Base-by-base conservation (phyloP, 768 basidiomycete species). In the Scleroderma citrinum region DNA sequence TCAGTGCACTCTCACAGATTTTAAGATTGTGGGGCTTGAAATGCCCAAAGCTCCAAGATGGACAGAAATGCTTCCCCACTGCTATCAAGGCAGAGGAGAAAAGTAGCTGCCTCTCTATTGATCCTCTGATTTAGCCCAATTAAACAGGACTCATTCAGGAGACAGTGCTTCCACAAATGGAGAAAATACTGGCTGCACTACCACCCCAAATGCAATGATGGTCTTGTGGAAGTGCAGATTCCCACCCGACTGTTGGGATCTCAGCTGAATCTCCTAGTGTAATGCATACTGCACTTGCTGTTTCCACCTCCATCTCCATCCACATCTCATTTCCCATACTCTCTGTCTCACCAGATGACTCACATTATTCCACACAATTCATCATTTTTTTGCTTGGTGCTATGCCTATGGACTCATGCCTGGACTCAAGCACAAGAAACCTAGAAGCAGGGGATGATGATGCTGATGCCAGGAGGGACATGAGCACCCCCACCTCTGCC, bases 311-410 rank as follows among this genome's bases (percentile, higher is more conserved):
- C 87, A 31, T 89, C 89, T 38, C 84, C 54, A 83, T 92, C 59
- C 86, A 88, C 59, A 88, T 92, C 49, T 92, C 92, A n/a, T 92
- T 73, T 92, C 92, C 74, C 89, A 92, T 71, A 91, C 89, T 21
- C 90, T n/a, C 89, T 52, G 86, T 86, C 54, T 81, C 85, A 55
- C 77, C 83, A 60, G 87, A 89, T 71, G 88, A 90, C 68, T 76
- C 83, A 49, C 82, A 80, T 63, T 21, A 82, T 87, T 64, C 81
- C 83, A 51, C 78, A 82, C 72, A 72, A 79, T 59, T 70, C 72
- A 53, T 68, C 74, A 60, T 64, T 67, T 64, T n/a, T n/a, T 56
- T 56, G 44, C 53, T 54, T 55, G 56, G 59, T 41, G 69, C 75
- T 62, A 62, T 68, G 44, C 71, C 76, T 39, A 77, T 81, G 53